phyloP scores from a whole-genome alignment of 192 early-diverging fungal genomes.

The Umbelopsis isabellina region DNA sequence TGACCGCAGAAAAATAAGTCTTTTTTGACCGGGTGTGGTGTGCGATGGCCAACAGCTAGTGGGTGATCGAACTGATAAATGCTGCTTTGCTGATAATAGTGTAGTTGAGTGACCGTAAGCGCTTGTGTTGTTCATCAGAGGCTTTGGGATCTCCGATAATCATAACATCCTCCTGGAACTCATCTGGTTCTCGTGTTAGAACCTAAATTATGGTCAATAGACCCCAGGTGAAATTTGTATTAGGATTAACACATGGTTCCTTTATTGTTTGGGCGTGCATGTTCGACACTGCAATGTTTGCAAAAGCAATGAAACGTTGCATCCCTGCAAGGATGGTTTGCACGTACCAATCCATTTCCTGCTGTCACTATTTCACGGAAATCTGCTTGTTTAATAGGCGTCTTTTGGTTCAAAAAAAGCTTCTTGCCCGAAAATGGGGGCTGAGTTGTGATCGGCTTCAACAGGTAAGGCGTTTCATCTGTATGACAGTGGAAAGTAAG shows the following conservation, averaged over 20 bases:
- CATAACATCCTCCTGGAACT: background rate
- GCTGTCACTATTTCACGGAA: slow-evolving; percentile 13
- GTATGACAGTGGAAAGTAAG: slow-evolving; percentile 8
- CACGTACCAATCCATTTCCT: background rate
- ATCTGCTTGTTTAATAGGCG: background rate
- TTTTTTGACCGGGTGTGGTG: background rate
- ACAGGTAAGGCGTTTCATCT: slow-evolving; percentile 20
- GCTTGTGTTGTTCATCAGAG: slow-evolving; percentile 2
- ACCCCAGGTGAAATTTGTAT: too few relatives aligned
- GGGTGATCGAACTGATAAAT: background rate
- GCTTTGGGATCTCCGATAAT: background rate
- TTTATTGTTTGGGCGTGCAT: background rate
- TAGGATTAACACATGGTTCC: background rate
- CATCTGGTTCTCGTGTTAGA: slow-evolving; percentile 3
- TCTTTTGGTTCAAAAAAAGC: background rate
- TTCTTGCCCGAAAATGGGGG: background rate
- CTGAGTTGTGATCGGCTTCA: background rate
- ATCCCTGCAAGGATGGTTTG: background rate
- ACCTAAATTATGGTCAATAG: background rate
- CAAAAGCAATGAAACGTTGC: background rate
- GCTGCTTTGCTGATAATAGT: background rate
- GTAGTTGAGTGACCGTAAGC: background rate
- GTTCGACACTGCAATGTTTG: background rate
- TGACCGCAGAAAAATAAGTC: too few relatives aligned
- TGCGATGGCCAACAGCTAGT: background rate